A percentile compares a stretch with the other conserved stretches of the same genome.
These are phyloP conservation scores for Graphium sp. DNA, from an alignment of 2,329 filamentous ascomycete species.

Conservation along the genomic window DNA sequence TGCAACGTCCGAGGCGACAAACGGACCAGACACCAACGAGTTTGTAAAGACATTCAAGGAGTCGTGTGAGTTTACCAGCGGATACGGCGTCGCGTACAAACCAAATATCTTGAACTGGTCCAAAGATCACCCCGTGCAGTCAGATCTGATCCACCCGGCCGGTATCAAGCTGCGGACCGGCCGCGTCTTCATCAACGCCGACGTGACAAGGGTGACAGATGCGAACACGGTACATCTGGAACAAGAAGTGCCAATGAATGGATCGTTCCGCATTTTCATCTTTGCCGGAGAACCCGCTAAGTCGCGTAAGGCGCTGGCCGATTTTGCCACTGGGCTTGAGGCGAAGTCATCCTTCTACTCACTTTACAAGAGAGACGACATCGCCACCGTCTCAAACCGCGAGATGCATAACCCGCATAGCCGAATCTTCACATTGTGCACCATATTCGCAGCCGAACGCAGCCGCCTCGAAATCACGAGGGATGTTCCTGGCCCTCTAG, in stretches of 20 bases:
- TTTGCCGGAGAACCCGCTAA: conserved; percentile 56
- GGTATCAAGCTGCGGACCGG: conserved; percentile 54
- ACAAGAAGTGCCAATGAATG: conserved; percentile 78
- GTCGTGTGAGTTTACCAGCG: conserved; percentile 79
- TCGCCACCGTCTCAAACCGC: conserved; percentile 50
- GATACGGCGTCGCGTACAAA: conserved; percentile 77
- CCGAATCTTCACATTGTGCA: conserved; percentile 62
- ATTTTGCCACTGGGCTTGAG: conserved; percentile 50
- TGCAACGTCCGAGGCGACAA: conserved; percentile 26
- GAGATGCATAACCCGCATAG: conserved; percentile 77
- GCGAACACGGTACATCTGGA: conserved; percentile 83
- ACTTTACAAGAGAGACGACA: conserved; percentile 44
- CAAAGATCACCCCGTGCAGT: conserved; percentile 51
- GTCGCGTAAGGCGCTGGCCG: conserved; percentile 45
- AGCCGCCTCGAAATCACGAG: conserved; percentile 55
- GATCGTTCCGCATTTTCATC: conserved; percentile 71
- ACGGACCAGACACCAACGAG: conserved; percentile 43
- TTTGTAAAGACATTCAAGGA: conserved; percentile 87
- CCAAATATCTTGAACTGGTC: conserved; percentile 79
- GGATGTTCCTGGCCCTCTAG: conserved; percentile 53
- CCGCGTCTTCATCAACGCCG: conserved; percentile 57
- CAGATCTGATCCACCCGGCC: conserved; percentile 49
- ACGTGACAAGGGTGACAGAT: conserved; percentile 75
- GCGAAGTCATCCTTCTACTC: conserved; percentile 57
- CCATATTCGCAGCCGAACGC: conserved; percentile 54